Conservation (phyloP, 345 rosid species). For the Diplotaxis tenuifolia region DNA sequence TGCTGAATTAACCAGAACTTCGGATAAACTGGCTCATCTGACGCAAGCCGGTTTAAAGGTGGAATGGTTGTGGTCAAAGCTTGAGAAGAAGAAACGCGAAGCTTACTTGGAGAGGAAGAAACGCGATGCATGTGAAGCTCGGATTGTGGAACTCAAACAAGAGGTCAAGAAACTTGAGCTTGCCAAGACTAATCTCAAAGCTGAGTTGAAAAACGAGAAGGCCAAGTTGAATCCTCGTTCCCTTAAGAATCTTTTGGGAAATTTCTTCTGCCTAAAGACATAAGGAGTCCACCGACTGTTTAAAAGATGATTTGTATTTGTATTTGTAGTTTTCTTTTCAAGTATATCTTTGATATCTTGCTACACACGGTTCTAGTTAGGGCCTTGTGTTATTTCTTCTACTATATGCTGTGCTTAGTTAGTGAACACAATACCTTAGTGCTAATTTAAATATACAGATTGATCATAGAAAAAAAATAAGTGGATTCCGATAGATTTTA, state of each 20-base stretch:
- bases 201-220: not conserved
- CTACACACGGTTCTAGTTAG: too few species aligned
- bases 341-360: too few species aligned
- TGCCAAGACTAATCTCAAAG: not conserved
- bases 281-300: too few species aligned
- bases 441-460: too few species aligned
- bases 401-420: too few species aligned
- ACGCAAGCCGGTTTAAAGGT: not conserved
- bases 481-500: not conserved
- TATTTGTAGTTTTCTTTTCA: too few species aligned
- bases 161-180: not conserved
- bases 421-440: too few species aligned
- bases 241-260: too few species aligned
- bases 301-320: too few species aligned
- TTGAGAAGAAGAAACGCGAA: too few species aligned
- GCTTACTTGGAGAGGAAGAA: not conserved
- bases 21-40: not conserved
- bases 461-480: too few species aligned
- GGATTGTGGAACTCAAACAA: not conserved
- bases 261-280: not conserved
- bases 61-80: not conserved
- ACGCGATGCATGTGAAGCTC: not conserved
- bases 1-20: not conserved
- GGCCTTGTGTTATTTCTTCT: not conserved
- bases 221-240: not conserved